Base-by-base conservation (phyloP, 2,329 filamentous ascomycete genomes). In the Xylaria sp. region DNA sequence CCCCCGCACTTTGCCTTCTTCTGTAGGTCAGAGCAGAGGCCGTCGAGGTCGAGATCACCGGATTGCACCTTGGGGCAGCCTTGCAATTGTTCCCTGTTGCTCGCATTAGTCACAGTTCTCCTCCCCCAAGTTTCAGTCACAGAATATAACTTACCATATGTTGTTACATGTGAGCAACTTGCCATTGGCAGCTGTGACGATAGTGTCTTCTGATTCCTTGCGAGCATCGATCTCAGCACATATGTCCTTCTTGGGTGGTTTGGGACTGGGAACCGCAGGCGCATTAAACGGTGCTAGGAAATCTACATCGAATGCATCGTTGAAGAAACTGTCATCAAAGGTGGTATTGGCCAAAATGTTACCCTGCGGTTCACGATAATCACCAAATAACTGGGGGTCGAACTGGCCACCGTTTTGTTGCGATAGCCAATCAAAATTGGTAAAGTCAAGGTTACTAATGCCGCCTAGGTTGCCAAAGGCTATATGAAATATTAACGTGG, bases 1-100 rank as follows among this genome's bases (percentile, higher is more conserved):
- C 97, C 93, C 0, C 94, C 97, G 80, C 96, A 99, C 78, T 95
- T 96, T 66, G 96, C 96, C 83, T 99, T 99, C 79, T 94, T 93
- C 72, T 95, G 93, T 15, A 99, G 88, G 78, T 99, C 94, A 4
- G 91, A 92, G 82, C 96, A 99, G 28, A 99, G 87, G 39, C 91
- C 90, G 77, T 99, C 96, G 57, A 99, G 91, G 73, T 99, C 96
- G 72, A 98, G 93, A 74, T 97, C 94, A 74, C 94, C 94, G 66
- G 89, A 92, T 77, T 94, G 92, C 74, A 97, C 96, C 78, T 92
- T 94, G 68, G 93, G 90, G 79, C 94, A 97, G 41, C 87, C 89
- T 82, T 97, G 93, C 25, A 97, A 81, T 81, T 93, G 93, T 80
- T 97, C 94, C 96, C 95, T 97, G 77, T 65, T 48, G 48, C 9